Conservation (phyloP, 768 basidiomycete species). For the Clitopilus hobsonii region DNA sequence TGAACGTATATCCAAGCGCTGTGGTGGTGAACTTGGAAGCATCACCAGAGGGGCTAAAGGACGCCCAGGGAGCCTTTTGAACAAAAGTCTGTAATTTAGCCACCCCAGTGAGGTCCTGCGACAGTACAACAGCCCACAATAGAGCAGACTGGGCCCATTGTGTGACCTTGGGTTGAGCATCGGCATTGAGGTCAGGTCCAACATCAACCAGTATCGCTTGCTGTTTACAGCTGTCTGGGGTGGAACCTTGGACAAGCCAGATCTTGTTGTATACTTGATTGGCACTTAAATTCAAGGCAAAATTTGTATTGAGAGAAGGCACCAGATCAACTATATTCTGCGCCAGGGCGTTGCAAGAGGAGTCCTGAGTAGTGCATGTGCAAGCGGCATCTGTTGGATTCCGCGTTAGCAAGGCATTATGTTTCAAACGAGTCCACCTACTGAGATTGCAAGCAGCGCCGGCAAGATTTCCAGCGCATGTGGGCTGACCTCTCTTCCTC, state of each 20-base stretch:
- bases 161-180: constrained; percentile 42
- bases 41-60: constrained; percentile 32
- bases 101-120: constrained; percentile 37
- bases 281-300: constrained; percentile 40
- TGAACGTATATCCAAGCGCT: constrained; percentile 48
- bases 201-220: constrained; percentile 57
- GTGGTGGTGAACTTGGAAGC: constrained; percentile 33
- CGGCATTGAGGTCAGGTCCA: constrained; percentile 34
- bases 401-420: no score
- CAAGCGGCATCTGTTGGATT: constrained; percentile 50
- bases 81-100: constrained; percentile 42
- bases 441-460: constrained; percentile 54
- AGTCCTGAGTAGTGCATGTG: constrained; percentile 44
- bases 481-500: constrained; percentile 18
- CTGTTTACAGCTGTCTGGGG: constrained; percentile 40
- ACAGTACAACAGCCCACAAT: constrained; percentile 54
- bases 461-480: constrained; percentile 38
- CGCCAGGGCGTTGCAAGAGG: constrained; percentile 51
- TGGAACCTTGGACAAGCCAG: constrained; percentile 44
- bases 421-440: no score
- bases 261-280: constrained; percentile 41
- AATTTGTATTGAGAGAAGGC: constrained; percentile 42
- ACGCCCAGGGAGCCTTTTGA: constrained; percentile 41
- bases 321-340: constrained; percentile 45
- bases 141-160: constrained; percentile 56